A percentile compares a stretch with the other conserved stretches of the same genome.
phyloP scores from a whole-genome alignment of 164 flowering plant genomes.

The Nelumbo lutea region DNA sequence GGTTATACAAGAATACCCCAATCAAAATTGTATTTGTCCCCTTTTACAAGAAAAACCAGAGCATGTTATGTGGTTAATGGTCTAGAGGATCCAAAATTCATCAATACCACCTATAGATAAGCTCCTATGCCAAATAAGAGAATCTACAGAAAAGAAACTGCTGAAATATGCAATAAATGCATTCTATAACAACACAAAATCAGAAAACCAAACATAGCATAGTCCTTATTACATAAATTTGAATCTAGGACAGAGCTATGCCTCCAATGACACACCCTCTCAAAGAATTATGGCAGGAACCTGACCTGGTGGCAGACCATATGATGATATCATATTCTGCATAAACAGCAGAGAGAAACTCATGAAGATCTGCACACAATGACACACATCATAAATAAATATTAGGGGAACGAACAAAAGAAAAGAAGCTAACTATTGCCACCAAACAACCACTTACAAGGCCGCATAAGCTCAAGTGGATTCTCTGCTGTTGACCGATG shows the following conservation, averaged over 20 bases:
- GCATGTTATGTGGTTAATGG: no score
- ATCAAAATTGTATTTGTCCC: no score
- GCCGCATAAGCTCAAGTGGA: constrained; percentile 94
- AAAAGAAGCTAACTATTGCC: not conserved
- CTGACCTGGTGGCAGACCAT: constrained; percentile 97
- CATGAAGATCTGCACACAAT: constrained; percentile 78
- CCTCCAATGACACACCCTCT: not conserved
- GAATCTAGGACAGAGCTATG: not conserved
- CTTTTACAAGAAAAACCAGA: no score
- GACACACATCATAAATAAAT: not conserved
- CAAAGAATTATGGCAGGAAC: not conserved
- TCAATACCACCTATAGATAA: not conserved
- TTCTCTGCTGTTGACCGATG: constrained; percentile 97
- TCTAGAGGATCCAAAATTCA: no score
- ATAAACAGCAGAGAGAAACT: constrained; percentile 88
- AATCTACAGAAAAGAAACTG: not conserved
- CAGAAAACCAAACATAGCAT: not conserved
- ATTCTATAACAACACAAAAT: not conserved
- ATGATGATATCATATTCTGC: constrained; percentile 96
- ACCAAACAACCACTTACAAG: constrained; percentile 52
- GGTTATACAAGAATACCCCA: no score
- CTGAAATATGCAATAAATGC: not conserved
- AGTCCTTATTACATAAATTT: not conserved
- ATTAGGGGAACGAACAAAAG: not conserved
- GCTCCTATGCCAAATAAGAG: not conserved